These are phyloP conservation scores for Desmodesmus armatus DNA, from an alignment of 139 green algal genomes.

Conservation along the genomic window DNA sequence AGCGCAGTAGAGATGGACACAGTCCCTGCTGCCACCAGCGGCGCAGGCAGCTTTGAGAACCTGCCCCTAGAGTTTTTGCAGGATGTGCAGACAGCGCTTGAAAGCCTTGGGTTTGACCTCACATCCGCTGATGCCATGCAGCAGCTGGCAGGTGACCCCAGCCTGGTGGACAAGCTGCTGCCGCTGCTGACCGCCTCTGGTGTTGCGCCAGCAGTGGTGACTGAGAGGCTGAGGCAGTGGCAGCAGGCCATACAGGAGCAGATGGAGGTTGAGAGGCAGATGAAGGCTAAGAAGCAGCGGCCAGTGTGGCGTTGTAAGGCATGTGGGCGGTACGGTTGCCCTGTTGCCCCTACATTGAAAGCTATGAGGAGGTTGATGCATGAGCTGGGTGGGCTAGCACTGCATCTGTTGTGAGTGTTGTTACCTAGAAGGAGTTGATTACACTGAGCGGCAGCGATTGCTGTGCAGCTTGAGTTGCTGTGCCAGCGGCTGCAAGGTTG, in stretches of 20 bases:
- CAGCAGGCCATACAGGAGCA: constrained; percentile 42
- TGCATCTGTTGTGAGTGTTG: too few relatives aligned
- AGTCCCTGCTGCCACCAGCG: too few relatives aligned
- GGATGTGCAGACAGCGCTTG: constrained; percentile 50
- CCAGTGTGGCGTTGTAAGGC: constrained; percentile 56
- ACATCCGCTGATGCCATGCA: constrained; percentile 34
- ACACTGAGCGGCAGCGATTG: too few relatives aligned
- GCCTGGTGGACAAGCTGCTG: constrained; percentile 20
- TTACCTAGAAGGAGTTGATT: too few relatives aligned
- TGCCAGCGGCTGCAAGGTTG: too few relatives aligned
- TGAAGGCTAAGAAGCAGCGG: constrained; percentile 31
- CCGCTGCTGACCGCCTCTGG: background rate
- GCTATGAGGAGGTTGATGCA: constrained; percentile 46
- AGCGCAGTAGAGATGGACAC: too few relatives aligned
- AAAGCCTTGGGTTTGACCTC: constrained; percentile 47
- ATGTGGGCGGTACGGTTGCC: constrained; percentile 57
- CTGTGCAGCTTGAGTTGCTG: too few relatives aligned
- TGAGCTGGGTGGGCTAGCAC: too few relatives aligned
- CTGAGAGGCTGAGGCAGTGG: constrained; percentile 54
- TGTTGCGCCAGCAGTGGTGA: background rate
- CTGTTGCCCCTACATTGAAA: constrained; percentile 61
- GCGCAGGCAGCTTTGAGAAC: constrained; percentile 28
- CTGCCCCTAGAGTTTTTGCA: constrained; percentile 45
- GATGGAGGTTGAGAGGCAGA: constrained; percentile 50
- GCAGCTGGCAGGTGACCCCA: constrained; percentile 23